Conservation (phyloP, 108 stramenopile species). For the Skeletonema marinoi region DNA sequence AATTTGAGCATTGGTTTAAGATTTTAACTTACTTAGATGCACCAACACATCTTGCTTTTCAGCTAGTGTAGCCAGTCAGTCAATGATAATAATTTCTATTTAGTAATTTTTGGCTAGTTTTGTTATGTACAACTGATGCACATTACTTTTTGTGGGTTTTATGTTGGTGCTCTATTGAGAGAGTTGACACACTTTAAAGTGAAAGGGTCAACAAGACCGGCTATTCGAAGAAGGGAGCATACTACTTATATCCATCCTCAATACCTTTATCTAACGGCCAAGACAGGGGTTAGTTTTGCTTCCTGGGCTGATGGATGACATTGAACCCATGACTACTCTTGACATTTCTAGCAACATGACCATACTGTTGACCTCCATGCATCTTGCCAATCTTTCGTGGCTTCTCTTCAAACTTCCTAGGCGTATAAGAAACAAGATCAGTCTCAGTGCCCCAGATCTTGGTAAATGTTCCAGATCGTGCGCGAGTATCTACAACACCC, state of each 20-base stretch:
- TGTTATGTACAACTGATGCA: slow-evolving; percentile 1
- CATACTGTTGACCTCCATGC: neutral
- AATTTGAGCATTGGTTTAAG: neutral
- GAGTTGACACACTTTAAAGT: neutral
- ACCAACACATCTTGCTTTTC: neutral
- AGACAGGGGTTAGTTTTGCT: slow-evolving; percentile 13
- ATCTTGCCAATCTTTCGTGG: slow-evolving; percentile 14
- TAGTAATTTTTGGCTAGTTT: neutral
- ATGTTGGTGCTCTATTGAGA: neutral
- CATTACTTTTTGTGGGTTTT: neutral
- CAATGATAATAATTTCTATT: no score
- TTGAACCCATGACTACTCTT: slow-evolving; percentile 15
- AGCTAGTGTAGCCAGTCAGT: no score
- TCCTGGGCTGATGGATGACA: slow-evolving; percentile 39
- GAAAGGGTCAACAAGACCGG: neutral
- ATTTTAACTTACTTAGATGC: neutral
- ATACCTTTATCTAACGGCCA: no score
- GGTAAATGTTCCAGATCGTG: neutral
- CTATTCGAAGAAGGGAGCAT: no score
- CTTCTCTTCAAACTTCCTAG: slow-evolving; percentile 20
- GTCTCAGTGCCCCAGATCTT: neutral
- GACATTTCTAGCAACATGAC: slow-evolving; percentile 22
- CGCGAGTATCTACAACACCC: neutral
- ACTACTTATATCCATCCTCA: no score
- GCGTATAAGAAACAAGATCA: slow-evolving; percentile 15